Base-by-base conservation (phyloP, 2,329 filamentous ascomycete genomes). In the Colletotrichum sublineola region DNA sequence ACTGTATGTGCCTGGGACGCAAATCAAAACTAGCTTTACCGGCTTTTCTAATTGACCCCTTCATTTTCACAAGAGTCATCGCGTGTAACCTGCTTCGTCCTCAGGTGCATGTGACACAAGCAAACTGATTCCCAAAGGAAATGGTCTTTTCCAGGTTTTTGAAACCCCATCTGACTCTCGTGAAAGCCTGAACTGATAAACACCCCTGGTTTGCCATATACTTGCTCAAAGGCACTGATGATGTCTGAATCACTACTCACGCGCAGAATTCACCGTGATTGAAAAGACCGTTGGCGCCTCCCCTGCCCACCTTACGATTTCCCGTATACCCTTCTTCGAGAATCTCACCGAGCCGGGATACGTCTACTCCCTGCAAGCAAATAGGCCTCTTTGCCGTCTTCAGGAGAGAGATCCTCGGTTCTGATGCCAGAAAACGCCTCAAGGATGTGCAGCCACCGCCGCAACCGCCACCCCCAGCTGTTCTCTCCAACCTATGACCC, bases 381-480 rank as follows among this genome's bases (percentile, higher is more conserved):
- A 5, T 18, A 14, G 2, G 9, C 2, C 11, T 11, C 18, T 33
- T 3, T 2, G 9, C 3, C 15, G 20, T 14, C n/a, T 14, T 33
- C n/a, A 40, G 29, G 12, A n/a, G 11, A 42, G 18, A 14, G 2
- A 14, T n/a, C 1, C 9, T 24, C 29, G 44, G 31, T 8, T 24
- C 9, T 5, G n/a, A 50, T 33, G 15, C 31, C 40, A 3, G 1
- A 42, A 52, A 11, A 29, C 8, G n/a, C 31, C 33, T 14, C 31
- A 5, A 29, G 5, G 14, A 65, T 60, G 65, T 36, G 55, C 31
- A 15, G 42, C 18, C 69, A 69, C 40, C 65, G 60, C n/a, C 66
- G 69, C 31, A 69, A 69, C 55, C 66, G 69, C 33, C 69, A 69
- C 24, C 53, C 31, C 12, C 65, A 55, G 18, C 66, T 69, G 18